Base-by-base conservation (phyloP, 805 yeast species). In the Sungouiella thailandica region DNA sequence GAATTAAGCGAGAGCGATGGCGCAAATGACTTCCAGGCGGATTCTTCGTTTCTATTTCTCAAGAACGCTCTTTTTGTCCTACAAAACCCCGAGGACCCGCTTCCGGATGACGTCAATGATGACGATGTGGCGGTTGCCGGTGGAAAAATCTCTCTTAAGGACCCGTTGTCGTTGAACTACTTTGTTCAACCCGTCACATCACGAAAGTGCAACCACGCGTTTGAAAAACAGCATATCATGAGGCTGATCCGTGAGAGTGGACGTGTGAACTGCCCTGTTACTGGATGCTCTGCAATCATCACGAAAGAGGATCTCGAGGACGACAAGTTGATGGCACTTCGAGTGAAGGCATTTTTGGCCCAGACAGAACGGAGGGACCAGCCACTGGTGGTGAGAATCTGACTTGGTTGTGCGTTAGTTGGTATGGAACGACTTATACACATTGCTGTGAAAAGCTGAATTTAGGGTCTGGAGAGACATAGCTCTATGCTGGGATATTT, bases 111-210 rank as follows among this genome's bases (percentile, higher is more conserved):
- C 5, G 56, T 49, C 9, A 78, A 67, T 10, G 80, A 74, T 24
- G 85, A 79, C 15, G 90, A 80, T 15, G 29, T 83, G 20, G 74
- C 69, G 26, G 70, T 83, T 5, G 76, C 74, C 7, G 94, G 93
- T 36, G 93, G 93, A 24, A 72, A 60, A 23, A 62, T 84, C n/a
- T 76, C 79, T 29, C 51, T 84, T 37, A 69, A 64, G 17, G 87
- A 89, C 51, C 90, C 90, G 0, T 63, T 83, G 10, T 74, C 88
- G 0, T 50, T 72, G 37, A 62, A 68, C 33, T 53, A 62, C 27
- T 80, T 74, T 53, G 61, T 54, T 15, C 58, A 57, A 3, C 93
- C 94, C 0, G 62, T 74, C 46, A 69, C 61, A n/a, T 74, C 81
- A 3, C 55, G 46, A 17, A 55, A 50, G 19, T 84, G 94, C 56